Evolutionary conservation across 2,329 filamentous ascomycete genomes (phyloP).

Genomic region (Tolypocladium sp.): DNA sequence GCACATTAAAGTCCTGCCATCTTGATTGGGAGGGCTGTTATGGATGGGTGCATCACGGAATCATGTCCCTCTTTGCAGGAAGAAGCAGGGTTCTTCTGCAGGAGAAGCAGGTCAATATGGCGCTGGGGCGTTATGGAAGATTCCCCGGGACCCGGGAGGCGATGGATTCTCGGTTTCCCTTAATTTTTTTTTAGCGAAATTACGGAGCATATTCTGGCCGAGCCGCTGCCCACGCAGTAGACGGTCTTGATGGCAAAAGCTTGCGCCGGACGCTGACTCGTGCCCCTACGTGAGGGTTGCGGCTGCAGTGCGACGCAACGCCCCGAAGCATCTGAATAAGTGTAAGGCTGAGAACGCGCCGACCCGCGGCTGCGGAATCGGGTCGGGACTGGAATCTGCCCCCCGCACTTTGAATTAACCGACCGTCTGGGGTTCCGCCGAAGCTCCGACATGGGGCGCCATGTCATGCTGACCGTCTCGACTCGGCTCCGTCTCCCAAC

Average conservation of each 20-base stretch:
- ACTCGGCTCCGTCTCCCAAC: too few species aligned
- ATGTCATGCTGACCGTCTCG: not conserved
- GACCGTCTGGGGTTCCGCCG: not conserved
- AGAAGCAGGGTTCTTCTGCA: not conserved
- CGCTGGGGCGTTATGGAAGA: not conserved
- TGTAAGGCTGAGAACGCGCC: not conserved
- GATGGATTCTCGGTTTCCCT: not conserved
- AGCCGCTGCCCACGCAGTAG: not conserved
- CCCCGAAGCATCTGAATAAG: not conserved
- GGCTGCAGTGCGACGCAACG: too few species aligned
- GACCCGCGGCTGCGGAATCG: not conserved
- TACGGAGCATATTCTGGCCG: not conserved
- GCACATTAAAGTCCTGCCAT: constrained; percentile 22
- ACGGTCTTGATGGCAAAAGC: not conserved
- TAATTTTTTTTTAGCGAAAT: not conserved
- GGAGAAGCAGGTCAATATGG: not conserved
- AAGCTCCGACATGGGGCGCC: not conserved
- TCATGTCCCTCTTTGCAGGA: not conserved
- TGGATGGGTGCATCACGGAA: not conserved
- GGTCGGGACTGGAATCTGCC: not conserved
- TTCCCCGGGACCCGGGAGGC: not conserved
- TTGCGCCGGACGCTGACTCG: too few species aligned
- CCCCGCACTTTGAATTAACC: not conserved
- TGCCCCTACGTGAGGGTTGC: too few species aligned
- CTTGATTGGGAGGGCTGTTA: not conserved